Conservation (phyloP, 306 rosid species). For the Herpetospermum pedunculosum region DNA sequence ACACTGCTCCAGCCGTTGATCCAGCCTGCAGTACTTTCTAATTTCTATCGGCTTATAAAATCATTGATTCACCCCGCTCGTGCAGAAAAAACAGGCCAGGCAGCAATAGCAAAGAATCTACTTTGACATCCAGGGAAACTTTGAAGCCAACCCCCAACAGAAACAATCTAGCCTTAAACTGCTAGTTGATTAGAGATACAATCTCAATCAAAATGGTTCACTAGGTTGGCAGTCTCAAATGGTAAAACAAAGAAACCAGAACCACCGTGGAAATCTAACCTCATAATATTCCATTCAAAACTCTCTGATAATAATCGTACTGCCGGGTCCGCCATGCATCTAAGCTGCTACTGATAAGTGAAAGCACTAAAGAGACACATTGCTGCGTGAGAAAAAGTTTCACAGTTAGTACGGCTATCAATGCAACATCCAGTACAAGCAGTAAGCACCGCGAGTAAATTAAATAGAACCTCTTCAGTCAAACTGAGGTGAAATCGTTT, state of each 20-base stretch:
- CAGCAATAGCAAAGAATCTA: conserved; percentile 1
- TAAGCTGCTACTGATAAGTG: conserved; percentile 92
- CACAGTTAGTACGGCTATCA: background rate
- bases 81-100: background rate
- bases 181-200: conserved; percentile 2
- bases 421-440: background rate
- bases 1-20: background rate
- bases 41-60: background rate
- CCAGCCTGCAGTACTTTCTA: background rate
- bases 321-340: conserved; percentile 99
- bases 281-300: conserved; percentile 95
- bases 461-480: conserved; percentile 83
- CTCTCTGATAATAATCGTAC: conserved; percentile 95
- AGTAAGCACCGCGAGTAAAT: background rate
- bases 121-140: conserved; percentile 8
- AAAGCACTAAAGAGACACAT: conserved; percentile 96
- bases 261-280: conserved; percentile 17
- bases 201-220: conserved; percentile 7
- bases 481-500: conserved; percentile 88
- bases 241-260: conserved; percentile 17
- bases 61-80: background rate
- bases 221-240: conserved; percentile 25
- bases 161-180: background rate
- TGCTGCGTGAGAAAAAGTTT: conserved; percentile 41
- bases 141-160: conserved; percentile 9